These are phyloP conservation scores for Yamadazyma insecticola DNA, from an alignment of 805 yeast species.

Conservation along the genomic window DNA sequence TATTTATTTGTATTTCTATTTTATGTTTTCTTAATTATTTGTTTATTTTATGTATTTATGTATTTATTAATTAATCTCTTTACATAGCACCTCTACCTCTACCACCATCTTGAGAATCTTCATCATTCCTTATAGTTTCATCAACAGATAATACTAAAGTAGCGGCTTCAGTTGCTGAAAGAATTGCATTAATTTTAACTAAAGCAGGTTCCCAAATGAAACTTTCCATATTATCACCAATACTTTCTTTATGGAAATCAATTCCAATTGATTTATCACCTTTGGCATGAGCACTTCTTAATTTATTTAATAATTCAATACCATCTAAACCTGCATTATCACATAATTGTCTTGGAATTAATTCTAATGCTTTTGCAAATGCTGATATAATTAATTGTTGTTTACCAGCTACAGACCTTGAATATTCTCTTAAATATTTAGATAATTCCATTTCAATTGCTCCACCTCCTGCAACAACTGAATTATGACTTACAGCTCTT, in stretches of 20 bases:
- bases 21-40: too few relatives aligned
- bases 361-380: constrained; percentile 90
- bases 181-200: constrained; percentile 89
- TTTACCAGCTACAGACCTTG: constrained; percentile 88
- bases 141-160: constrained; percentile 90
- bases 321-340: constrained; percentile 99
- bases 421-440: constrained; percentile 77
- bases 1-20: too few relatives aligned
- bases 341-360: constrained; percentile 95
- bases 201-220: constrained; percentile 98
- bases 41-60: too few relatives aligned
- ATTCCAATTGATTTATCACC: constrained; percentile 92
- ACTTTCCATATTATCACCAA: constrained; percentile 77
- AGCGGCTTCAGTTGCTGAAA: constrained; percentile 96
- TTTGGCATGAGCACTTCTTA: constrained; percentile 91
- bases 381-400: constrained; percentile 91
- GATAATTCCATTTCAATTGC: constrained; percentile 98
- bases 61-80: too few relatives aligned
- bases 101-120: constrained; percentile 44
- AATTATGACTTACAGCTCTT: constrained; percentile 82
- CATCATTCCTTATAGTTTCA: constrained; percentile 81
- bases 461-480: constrained; percentile 97
- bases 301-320: constrained; percentile 84
- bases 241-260: constrained; percentile 78
- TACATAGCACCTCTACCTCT: constrained; percentile 45